These are phyloP conservation scores for Acanthamoeba castellanii DNA, from an alignment of 208 protist species.

Conservation along the genomic window DNA sequence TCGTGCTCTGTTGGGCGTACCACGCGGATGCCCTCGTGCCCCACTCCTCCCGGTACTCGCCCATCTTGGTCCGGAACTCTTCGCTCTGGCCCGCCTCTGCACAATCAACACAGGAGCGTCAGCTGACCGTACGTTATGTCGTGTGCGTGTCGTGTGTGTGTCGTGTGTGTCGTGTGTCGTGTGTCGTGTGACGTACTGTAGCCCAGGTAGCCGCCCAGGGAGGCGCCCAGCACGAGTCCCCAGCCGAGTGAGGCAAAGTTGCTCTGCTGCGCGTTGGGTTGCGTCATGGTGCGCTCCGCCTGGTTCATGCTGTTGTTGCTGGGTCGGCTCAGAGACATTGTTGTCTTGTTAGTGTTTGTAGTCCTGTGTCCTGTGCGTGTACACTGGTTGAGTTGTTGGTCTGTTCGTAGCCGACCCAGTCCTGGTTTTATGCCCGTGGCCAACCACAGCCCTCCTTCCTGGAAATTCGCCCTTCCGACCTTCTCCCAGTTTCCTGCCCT, in stretches of 20 bases:
- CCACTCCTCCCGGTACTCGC: neutral
- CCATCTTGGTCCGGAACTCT: conserved; percentile 1
- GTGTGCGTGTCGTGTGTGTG: neutral
- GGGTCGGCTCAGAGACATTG: neutral
- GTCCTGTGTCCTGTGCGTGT: too few relatives aligned
- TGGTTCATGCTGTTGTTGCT: neutral
- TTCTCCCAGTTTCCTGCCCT: too few relatives aligned
- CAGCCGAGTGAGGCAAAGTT: neutral
- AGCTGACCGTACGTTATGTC: too few relatives aligned
- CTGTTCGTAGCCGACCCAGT: too few relatives aligned
- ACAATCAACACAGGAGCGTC: neutral
- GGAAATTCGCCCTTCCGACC: too few relatives aligned
- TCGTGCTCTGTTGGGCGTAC: neutral
- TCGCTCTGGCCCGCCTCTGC: conserved; percentile 15
- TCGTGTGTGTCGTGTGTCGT: neutral
- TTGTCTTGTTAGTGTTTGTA: neutral
- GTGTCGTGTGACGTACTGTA: neutral
- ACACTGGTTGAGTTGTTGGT: too few relatives aligned
- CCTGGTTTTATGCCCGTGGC: too few relatives aligned
- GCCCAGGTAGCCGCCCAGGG: neutral
- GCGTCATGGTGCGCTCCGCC: neutral
- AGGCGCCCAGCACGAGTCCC: neutral
- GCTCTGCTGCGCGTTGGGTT: neutral
- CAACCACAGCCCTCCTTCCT: too few relatives aligned
- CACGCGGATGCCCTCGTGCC: neutral